These are phyloP conservation scores for Paraphoma chrysanthemicola DNA, from an alignment of 2,329 filamentous ascomycete genomes.

Conservation along the genomic window DNA sequence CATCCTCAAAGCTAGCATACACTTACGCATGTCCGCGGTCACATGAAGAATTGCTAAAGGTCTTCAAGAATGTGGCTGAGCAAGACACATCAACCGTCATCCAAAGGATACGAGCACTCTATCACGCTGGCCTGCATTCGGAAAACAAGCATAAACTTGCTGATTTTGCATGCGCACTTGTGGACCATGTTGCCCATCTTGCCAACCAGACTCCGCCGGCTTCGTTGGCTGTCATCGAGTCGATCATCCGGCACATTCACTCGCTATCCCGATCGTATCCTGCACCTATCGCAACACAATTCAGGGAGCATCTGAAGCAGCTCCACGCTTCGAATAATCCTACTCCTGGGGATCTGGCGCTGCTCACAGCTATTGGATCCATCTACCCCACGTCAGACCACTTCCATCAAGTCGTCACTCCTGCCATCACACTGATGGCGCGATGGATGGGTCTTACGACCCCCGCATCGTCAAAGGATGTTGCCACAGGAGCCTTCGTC, in stretches of 20 bases:
- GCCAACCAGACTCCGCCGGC: constrained; percentile 59
- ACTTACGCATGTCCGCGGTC: constrained; percentile 86
- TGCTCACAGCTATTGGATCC: constrained; percentile 82
- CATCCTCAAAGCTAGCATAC: constrained; percentile 69
- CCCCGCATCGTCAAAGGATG: constrained; percentile 69
- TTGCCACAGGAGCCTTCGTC: constrained; percentile 78
- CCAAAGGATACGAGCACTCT: constrained; percentile 88
- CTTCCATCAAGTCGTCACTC: constrained; percentile 94
- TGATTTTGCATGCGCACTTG: constrained; percentile 70
- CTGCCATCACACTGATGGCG: constrained; percentile 82
- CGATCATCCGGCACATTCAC: constrained; percentile 86
- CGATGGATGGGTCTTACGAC: constrained; percentile 82
- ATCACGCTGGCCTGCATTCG: constrained; percentile 84
- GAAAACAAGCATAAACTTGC: constrained; percentile 85
- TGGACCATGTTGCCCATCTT: constrained; percentile 70
- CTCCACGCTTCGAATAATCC: constrained; percentile 63
- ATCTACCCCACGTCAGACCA: constrained; percentile 97
- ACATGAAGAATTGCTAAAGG: constrained; percentile 74
- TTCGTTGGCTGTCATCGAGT: constrained; percentile 75
- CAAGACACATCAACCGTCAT: constrained; percentile 78
- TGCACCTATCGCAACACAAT: constrained; percentile 76
- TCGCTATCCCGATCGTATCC: constrained; percentile 89
- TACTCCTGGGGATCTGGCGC: constrained; percentile 74
- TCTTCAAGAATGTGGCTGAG: constrained; percentile 67
- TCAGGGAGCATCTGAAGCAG: constrained; percentile 72